These are phyloP conservation scores for Pyracantha coccinea DNA, from an alignment of 331 rosid genomes.

Conservation along the genomic window DNA sequence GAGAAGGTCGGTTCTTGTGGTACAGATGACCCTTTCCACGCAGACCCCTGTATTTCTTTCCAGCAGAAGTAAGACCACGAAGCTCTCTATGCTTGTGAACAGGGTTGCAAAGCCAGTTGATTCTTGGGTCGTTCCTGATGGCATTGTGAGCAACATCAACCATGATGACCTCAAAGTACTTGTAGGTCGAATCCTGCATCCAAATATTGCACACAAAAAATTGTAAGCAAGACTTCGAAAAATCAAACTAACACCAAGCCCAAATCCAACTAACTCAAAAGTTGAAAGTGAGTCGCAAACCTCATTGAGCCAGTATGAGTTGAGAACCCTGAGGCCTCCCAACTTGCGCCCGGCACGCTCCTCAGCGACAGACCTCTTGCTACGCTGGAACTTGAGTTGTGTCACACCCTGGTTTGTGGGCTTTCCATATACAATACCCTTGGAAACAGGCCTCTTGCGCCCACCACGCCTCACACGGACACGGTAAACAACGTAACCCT, in stretches of 20 bases:
- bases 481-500: background rate
- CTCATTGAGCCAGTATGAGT: background rate
- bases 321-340: background rate
- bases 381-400: background rate
- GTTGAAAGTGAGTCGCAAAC: background rate
- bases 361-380: background rate
- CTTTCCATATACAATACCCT: background rate
- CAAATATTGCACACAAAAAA: background rate
- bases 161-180: background rate
- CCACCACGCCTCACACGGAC: background rate
- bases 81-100: background rate
- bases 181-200: background rate
- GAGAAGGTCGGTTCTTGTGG: background rate
- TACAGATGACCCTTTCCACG: background rate
- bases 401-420: background rate
- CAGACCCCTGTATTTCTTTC: background rate
- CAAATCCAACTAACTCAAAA: background rate
- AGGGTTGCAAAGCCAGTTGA: background rate
- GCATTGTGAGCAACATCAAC: background rate
- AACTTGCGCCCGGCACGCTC: background rate
- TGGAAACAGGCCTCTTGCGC: background rate
- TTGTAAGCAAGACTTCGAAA: background rate
- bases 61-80: background rate
- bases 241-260: background rate
- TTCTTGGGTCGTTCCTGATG: background rate